These are phyloP conservation scores for Whalleya microplaca DNA, from an alignment of 2,329 filamentous ascomycete species.

Conservation along the genomic window DNA sequence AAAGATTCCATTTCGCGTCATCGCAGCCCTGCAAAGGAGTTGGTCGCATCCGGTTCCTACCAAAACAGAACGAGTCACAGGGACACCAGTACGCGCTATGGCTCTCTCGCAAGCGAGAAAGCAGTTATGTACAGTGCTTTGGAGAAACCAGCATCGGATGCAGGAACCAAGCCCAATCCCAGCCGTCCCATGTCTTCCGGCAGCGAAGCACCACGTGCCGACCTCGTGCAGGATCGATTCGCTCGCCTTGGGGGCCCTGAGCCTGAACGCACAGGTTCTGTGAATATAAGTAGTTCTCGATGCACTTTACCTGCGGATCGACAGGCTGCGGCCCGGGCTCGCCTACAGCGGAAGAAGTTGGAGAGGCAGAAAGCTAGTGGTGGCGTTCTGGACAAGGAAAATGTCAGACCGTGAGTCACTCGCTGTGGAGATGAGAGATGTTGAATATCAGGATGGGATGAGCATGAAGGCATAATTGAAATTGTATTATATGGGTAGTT, in stretches of 20 bases:
- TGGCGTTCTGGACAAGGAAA: constrained; percentile 48
- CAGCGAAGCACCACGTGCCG: constrained; percentile 43
- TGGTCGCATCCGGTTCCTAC: background rate
- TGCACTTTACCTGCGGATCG: constrained; percentile 54
- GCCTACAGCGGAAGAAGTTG: constrained; percentile 57
- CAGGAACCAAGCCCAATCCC: constrained; percentile 30
- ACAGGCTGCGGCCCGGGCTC: constrained; percentile 56
- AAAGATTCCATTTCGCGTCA: constrained; percentile 8
- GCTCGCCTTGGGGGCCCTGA: constrained; percentile 48
- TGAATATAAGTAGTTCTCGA: constrained; percentile 47
- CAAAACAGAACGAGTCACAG: constrained; percentile 10
- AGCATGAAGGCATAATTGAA: constrained; percentile 6
- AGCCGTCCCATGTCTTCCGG: constrained; percentile 32
- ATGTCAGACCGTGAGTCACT: constrained; percentile 43
- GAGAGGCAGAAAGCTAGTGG: constrained; percentile 46
- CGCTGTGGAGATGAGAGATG: background rate
- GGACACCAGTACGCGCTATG: constrained; percentile 8
- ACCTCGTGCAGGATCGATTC: constrained; percentile 51
- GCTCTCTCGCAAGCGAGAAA: constrained; percentile 16
- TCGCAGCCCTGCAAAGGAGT: background rate
- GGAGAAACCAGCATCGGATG: constrained; percentile 24
- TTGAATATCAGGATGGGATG: background rate
- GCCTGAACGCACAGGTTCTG: constrained; percentile 34
- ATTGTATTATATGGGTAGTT: constrained; percentile 6
- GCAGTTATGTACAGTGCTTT: constrained; percentile 21